A percentile compares a stretch with the other conserved stretches of the same genome.
phyloP scores from a whole-genome alignment of 2,329 filamentous ascomycete species.

The Penicillium sp. region DNA sequence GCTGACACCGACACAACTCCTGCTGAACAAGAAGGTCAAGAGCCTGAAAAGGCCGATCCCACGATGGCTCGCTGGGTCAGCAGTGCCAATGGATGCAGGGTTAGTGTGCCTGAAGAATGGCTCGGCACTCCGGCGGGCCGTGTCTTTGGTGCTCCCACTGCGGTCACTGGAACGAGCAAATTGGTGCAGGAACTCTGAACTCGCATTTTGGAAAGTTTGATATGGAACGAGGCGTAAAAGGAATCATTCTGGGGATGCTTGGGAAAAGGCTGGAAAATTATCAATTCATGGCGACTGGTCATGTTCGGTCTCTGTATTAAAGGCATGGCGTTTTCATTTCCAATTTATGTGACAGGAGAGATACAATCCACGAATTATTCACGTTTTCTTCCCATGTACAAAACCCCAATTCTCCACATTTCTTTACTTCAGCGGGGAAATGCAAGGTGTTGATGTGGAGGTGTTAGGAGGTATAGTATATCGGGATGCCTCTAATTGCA shows the following conservation, averaged over 20 bases:
- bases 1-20: constrained; percentile 50
- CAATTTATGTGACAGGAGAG: not conserved
- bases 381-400: not conserved
- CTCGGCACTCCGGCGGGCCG: constrained; percentile 48
- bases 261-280: constrained; percentile 18
- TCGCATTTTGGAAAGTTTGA: constrained; percentile 10
- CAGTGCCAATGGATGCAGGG: constrained; percentile 43
- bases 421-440: not conserved
- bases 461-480: no score
- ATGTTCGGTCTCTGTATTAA: not conserved
- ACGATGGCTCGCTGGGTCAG: constrained; percentile 53
- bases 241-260: constrained; percentile 13
- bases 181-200: constrained; percentile 45
- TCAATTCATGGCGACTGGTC: constrained; percentile 1
- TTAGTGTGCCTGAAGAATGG: constrained; percentile 55
- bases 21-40: constrained; percentile 41
- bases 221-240: constrained; percentile 30
- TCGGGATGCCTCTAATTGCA: no score
- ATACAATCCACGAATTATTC: constrained; percentile 3
- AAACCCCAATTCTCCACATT: no score
- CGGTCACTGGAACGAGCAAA: constrained; percentile 25
- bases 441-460: no score
- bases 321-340: constrained; percentile 14
- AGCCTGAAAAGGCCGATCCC: constrained; percentile 46
- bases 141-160: constrained; percentile 38